phyloP scores from a whole-genome alignment of 2,329 filamentous ascomycete genomes.

The Botrytis aclada region DNA sequence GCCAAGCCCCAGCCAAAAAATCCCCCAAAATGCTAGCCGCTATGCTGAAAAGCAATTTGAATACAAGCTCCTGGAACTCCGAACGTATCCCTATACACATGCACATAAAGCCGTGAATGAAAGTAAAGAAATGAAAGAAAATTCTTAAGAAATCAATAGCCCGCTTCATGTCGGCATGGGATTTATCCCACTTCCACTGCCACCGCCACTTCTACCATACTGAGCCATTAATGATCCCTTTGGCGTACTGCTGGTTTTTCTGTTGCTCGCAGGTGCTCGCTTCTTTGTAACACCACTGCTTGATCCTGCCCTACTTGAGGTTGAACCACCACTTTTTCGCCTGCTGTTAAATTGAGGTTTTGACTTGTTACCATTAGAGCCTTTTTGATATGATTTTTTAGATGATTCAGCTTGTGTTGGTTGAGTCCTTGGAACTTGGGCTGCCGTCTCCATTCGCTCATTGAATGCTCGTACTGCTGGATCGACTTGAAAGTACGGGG shows the following conservation, averaged over 20 bases:
- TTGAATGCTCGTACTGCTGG: conserved; percentile 18
- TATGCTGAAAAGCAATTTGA: conserved; percentile 12
- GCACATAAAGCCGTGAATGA: not conserved
- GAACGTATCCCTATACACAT: not conserved
- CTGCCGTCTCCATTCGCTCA: not conserved
- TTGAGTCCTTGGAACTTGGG: not conserved
- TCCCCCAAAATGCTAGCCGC: not conserved
- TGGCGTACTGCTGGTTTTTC: conserved; percentile 17
- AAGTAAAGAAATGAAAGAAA: not conserved
- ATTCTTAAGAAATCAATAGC: not conserved
- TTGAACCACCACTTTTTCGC: conserved; percentile 9
- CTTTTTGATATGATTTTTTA: conserved; percentile 4
- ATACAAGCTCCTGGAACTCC: not conserved
- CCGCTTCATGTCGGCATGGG: conserved; percentile 21
- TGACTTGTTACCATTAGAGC: not conserved
- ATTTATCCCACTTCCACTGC: conserved; percentile 31
- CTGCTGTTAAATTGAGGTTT: not conserved
- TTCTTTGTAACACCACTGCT: conserved; percentile 28
- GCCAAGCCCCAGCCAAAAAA: not conserved
- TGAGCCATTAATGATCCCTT: conserved; percentile 15
- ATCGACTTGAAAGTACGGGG: conserved; percentile 7
- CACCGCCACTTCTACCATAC: conserved; percentile 14
- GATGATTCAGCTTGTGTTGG: not conserved
- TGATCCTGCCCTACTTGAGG: conserved; percentile 9
- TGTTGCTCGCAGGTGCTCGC: conserved; percentile 21